Conservation (phyloP, 768 basidiomycete species). For the Naganishia kalamii region DNA sequence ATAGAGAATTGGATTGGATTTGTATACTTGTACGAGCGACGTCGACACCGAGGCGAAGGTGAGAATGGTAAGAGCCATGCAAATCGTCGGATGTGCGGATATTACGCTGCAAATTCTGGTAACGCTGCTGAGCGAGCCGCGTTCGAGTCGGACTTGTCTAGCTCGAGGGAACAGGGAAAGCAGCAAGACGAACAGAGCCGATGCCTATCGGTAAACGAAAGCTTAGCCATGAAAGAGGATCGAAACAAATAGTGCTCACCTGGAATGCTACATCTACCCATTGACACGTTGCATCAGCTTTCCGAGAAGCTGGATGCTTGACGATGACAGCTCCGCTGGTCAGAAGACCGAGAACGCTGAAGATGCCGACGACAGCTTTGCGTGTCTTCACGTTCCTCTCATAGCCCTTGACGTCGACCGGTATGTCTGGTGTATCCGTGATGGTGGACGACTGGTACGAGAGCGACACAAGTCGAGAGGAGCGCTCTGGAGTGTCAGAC, state of each 20-base stretch:
- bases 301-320: too few species aligned
- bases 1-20: background rate
- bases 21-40: background rate
- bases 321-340: background rate
- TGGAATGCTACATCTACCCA: background rate
- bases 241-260: too few species aligned
- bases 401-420: background rate
- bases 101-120: background rate
- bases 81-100: background rate
- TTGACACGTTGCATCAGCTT: background rate
- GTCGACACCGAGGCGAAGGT: background rate
- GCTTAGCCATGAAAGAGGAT: too few species aligned
- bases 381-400: conserved; percentile 1
- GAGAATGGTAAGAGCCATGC: background rate
- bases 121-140: background rate
- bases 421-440: background rate
- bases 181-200: background rate
- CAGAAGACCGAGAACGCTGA: background rate
- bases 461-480: background rate
- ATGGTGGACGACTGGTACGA: conserved; percentile 1
- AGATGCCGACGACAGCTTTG: background rate
- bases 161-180: background rate
- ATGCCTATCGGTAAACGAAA: background rate
- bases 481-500: background rate
- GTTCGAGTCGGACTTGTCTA: background rate